Evolutionary conservation across 192 early-diverging fungal species (phyloP), one percentile per base, ranked within the genome.

Genomic region (Linnemannia exigua): DNA sequence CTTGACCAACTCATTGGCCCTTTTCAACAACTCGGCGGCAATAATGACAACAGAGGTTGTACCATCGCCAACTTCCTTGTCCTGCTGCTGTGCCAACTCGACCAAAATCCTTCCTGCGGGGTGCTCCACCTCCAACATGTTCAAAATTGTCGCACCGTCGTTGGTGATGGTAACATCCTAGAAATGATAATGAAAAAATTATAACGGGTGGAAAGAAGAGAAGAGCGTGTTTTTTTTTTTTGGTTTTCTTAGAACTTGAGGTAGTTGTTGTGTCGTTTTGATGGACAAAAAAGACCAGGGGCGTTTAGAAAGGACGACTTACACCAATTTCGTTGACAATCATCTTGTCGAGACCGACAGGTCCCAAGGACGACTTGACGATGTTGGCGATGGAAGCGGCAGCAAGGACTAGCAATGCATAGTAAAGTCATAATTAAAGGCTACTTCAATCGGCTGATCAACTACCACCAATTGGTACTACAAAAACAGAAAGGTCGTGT

Each of bases 291-390:
- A 35, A 50, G 33, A 1, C 1, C 17, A 31, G 41, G 33, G 36
- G 33, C 48, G 35, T 50, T 17, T 36, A 71, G 51, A 33, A 25
- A 70, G 71, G 16, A 63, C 20, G 66, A 89, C 92, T 90, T 92
- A 97, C 96, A 72, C 99, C 99, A 89, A 99, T 97, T 81, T 99
- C 99, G 89, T 99, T 98, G 20, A 99, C 99, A 70, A 99, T 88
- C 99, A 99, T 99, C 92, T 99, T 99, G 90, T 99, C 99, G 51
- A 99, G 92, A 22, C 99, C 99, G 72, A 99, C 99, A 38, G 99
- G 99, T 20, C 99, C 99, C 54, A 99, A 91, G 37, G 98, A 99
- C n/a, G 94, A 96, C 91, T 99, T 99, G 69, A 99, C 96, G 86
- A 99, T 98, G 85, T 99, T 99, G 76, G 98, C 96, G 82, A 99